Evolutionary conservation across 345 rosid genomes (phyloP).

Genomic region (Zanthoxylum bungeanum): DNA sequence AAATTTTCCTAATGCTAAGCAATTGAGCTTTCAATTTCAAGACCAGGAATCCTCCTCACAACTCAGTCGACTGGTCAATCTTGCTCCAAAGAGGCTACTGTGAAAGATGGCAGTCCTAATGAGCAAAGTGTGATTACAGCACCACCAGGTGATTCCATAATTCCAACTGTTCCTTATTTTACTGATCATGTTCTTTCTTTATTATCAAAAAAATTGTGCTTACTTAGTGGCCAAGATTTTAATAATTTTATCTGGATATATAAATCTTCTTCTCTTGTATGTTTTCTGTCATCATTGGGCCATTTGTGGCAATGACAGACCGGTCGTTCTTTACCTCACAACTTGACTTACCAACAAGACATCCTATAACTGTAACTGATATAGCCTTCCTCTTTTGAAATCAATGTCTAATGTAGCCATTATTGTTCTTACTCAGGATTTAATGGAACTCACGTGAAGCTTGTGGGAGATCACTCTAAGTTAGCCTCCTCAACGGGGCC

Average conservation of each 20-base stretch:
- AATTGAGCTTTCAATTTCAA: conserved; percentile 43
- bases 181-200: not conserved
- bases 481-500: conserved; percentile 34
- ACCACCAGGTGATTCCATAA: conserved; percentile 27
- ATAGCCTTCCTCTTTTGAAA: not conserved
- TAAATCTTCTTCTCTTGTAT: not conserved
- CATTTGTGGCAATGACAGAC: not conserved
- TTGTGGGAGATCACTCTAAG: conserved; percentile 34
- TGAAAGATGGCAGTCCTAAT: conserved; percentile 38
- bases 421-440: conserved; percentile 40
- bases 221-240: not conserved
- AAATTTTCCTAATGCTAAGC: conserved; percentile 38
- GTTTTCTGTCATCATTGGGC: not conserved
- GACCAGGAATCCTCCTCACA: conserved; percentile 69
- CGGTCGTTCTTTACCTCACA: not conserved
- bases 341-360: not conserved
- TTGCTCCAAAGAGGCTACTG: conserved; percentile 49
- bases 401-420: conserved; percentile 5
- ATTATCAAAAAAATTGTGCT: not conserved
- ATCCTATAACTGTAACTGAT: not conserved
- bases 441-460: conserved; percentile 34
- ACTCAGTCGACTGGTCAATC: conserved; percentile 74
- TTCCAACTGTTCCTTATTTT: not conserved
- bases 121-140: conserved; percentile 26
- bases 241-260: not conserved